Percentiles rank a stretch among this genome's conserved stretches.
Conservation (phyloP, 192 early-diverging fungal species). For the Chytriomyces sp. region DNA sequence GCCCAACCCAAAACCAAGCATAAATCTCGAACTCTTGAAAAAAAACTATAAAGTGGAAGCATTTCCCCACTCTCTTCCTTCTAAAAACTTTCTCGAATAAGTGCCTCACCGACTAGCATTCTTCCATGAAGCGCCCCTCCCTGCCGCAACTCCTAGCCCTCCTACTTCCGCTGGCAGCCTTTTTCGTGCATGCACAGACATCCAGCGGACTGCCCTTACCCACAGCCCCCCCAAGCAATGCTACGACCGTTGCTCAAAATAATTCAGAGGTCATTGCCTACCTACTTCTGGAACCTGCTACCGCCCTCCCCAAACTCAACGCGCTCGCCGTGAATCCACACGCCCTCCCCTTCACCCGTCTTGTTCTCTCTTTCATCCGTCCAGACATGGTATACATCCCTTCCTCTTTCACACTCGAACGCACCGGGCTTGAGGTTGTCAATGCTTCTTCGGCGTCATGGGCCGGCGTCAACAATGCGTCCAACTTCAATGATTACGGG, state of each 20-base stretch:
- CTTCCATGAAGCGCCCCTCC: too few species aligned
- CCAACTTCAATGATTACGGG: not conserved
- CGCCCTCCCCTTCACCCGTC: not conserved
- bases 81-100: too few species aligned
- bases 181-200: too few species aligned
- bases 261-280: not conserved
- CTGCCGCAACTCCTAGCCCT: too few species aligned
- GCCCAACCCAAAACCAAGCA: too few species aligned
- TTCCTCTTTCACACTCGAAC: not conserved
- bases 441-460: not conserved
- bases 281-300: not conserved
- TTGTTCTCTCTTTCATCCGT: slow-evolving; percentile 2
- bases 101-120: too few species aligned
- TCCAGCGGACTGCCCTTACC: too few species aligned
- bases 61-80: too few species aligned
- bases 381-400: slow-evolving; percentile 18
- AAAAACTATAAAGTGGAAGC: too few species aligned
- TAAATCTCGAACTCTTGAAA: too few species aligned
- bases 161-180: too few species aligned
- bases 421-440: not conserved
- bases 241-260: not conserved
- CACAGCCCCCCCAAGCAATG: not conserved
- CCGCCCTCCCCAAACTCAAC: not conserved
- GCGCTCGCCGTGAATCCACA: not conserved
- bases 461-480: not conserved